phyloP scores from a whole-genome alignment of 1,284 basidiomycete genomes.

The Malassezia caprae region DNA sequence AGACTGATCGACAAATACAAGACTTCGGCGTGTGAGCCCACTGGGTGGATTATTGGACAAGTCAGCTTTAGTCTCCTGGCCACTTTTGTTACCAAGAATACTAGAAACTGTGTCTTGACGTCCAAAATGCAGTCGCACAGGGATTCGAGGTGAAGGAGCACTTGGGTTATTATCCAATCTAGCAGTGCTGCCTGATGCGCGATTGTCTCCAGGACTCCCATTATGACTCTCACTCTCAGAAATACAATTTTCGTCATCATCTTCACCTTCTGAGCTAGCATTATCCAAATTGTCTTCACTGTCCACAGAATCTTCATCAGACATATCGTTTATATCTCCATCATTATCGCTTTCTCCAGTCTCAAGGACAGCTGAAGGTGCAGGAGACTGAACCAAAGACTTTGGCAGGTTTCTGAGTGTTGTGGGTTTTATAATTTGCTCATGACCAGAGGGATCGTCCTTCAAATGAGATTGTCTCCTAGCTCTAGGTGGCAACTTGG shows the following conservation, averaged over 20 bases:
- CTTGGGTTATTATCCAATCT: not conserved
- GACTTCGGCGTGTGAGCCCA: not conserved
- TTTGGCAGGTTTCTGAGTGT: not conserved
- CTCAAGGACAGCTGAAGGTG: not conserved
- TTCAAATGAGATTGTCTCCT: not conserved
- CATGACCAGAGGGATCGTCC: not conserved
- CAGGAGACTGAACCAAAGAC: not conserved
- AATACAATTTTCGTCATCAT: too few relatives aligned
- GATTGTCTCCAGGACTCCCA: not conserved
- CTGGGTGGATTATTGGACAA: not conserved
- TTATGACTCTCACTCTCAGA: not conserved
- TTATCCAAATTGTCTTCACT: not conserved
- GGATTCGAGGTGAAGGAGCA: not conserved
- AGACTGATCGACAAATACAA: not conserved
- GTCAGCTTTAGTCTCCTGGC: not conserved
- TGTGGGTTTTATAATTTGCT: not conserved
- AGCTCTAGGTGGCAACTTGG: not conserved
- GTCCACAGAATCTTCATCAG: not conserved
- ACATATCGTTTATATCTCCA: not conserved
- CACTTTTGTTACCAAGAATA: not conserved
- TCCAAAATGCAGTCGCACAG: not conserved
- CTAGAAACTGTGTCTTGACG: not conserved
- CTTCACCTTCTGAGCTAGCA: not conserved
- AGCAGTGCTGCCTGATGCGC: not conserved
- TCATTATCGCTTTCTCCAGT: not conserved